Evolutionary conservation across 257 asterid genomes (phyloP).

Genomic region (Fraxinus excelsior): DNA sequence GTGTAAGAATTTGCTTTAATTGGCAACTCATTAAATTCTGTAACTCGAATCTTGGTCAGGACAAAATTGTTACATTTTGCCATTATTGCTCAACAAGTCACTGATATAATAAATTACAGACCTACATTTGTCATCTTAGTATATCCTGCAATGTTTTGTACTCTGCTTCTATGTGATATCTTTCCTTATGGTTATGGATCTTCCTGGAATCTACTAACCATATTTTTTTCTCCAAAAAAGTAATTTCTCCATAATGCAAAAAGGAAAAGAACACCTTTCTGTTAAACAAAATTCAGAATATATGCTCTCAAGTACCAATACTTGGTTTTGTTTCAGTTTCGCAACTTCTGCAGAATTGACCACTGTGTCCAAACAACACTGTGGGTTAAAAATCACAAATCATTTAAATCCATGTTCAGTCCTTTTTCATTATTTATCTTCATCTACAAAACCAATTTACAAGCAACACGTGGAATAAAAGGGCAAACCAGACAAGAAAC

Average conservation of each 20-base stretch:
- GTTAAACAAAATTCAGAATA: background rate
- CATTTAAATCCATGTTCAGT: background rate
- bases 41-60: background rate
- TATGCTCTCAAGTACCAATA: background rate
- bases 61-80: background rate
- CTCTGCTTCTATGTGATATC: background rate
- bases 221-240: background rate
- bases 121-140: background rate
- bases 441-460: constrained; percentile 3
- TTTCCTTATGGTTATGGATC: background rate
- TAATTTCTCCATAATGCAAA: background rate
- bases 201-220: background rate
- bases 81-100: background rate
- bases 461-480: background rate
- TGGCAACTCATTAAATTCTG: background rate
- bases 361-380: background rate
- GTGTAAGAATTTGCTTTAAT: background rate
- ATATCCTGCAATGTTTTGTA: background rate
- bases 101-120: background rate
- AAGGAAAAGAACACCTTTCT: background rate
- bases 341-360: constrained; percentile 8
- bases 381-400: background rate
- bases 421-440: background rate
- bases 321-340: background rate
- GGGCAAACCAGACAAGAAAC: background rate